Evolutionary conservation across 2,329 filamentous ascomycete genomes (phyloP), one percentile per base, ranked within the genome.

Genomic region (Cryphonectria nitschkei): DNA sequence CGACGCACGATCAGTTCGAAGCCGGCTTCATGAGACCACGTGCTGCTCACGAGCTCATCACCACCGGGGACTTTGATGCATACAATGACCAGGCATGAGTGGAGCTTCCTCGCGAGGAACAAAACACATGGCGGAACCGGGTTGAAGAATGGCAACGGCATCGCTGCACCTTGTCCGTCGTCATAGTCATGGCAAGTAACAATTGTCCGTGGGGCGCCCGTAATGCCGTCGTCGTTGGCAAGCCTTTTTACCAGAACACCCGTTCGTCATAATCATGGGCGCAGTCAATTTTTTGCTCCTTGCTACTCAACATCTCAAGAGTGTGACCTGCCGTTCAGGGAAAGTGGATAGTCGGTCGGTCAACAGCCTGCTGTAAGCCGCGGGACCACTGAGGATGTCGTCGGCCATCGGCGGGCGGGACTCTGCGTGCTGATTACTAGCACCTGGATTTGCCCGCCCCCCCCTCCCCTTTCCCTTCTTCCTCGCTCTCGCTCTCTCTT

Each of bases 241-340:
- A 8, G 19, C 19, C n/a, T 61, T 14, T 32, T 46, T 46, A 26
- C 19, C 11, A n/a, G 19, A 50, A 26, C 26, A 22, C 26, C 43
- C 43, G 1, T 46, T 62, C 46, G 43, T 63, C 32, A 13, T 46
- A 43, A 46, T 19, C 34, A 56, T 41, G 39, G 56, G 50, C 65
- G 54, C 65, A 56, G 34, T 29, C 22, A 5, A 6, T 29, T 54
- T 14, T 32, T 46, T 7, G 13, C 19, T 46, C 16, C 16, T 22
- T 46, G 43, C 43, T 16, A 13, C 41, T 43, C 13, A 16, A 3
- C 4, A 43, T 46, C 7, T 46, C 16, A 6, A n/a, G 50, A 32
- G 29, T 68, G 19, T n/a, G 43, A 68, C 67, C 67, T 68, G 58
- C 67, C 67, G 16, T 68, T 68, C 67, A n/a, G n/a, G 61, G 67